Conservation (phyloP, 345 rosid genomes). For the Eucalyptus leucophloia region DNA sequence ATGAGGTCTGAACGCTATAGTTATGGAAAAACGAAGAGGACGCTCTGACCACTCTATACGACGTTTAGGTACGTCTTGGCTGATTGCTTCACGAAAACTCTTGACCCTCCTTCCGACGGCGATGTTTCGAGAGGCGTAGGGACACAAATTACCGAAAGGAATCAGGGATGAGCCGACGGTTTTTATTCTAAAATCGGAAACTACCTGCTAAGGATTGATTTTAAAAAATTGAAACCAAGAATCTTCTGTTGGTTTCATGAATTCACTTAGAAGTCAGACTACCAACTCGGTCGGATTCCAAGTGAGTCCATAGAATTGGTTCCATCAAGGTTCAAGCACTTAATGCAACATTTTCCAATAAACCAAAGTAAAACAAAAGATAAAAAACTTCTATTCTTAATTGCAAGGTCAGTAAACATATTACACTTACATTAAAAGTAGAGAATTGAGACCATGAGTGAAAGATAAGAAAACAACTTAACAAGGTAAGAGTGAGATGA, state of each 20-base stretch:
- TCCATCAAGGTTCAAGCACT: accelerated
- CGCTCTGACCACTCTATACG: neutral
- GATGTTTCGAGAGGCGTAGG: neutral
- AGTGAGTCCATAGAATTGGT: accelerated
- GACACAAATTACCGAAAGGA: neutral
- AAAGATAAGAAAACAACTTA: accelerated
- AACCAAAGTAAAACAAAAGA: no score
- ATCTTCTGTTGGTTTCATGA: accelerated
- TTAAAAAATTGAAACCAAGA: accelerated
- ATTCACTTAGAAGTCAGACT: accelerated
- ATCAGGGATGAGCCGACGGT: neutral
- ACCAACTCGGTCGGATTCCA: accelerated
- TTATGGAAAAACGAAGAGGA: neutral
- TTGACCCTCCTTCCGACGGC: neutral
- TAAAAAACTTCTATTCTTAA: no score
- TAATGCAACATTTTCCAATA: no score
- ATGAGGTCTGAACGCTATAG: neutral
- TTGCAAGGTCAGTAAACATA: accelerated
- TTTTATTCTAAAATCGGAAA: neutral
- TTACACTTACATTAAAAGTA: no score
- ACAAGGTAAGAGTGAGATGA: accelerated
- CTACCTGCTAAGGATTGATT: accelerated
- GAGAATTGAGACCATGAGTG: accelerated
- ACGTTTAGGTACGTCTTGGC: neutral
- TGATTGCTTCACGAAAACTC: neutral